Conservation (phyloP, 1,139 yeast species). For the Hyphopichia wangnamkhiaoensis region DNA sequence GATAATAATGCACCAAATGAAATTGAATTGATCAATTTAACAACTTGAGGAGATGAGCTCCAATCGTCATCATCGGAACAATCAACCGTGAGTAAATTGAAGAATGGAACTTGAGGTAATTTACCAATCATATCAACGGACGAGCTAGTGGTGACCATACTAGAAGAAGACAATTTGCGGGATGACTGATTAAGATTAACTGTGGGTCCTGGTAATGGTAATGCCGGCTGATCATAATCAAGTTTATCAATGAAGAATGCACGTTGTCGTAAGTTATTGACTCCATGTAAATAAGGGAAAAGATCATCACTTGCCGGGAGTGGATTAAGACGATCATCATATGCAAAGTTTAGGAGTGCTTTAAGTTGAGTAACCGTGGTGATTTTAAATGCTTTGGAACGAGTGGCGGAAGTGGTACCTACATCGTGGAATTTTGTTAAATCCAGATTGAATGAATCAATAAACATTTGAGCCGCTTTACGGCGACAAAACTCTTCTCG, state of each 20-base stretch:
- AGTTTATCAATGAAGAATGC: slow-evolving; percentile 21
- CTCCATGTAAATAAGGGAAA: slow-evolving; percentile 43
- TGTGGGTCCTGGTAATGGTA: neutral
- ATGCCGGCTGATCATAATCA: slow-evolving; percentile 7
- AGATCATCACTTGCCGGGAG: slow-evolving; percentile 17
- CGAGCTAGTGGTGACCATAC: neutral
- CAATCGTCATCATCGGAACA: slow-evolving; percentile 2
- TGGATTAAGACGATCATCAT: slow-evolving; percentile 19
- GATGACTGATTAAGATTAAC: too few species aligned
- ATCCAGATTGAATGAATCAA: neutral
- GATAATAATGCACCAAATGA: slow-evolving; percentile 21
- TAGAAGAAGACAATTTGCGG: too few species aligned
- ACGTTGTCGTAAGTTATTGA: slow-evolving; percentile 28
- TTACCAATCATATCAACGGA: neutral
- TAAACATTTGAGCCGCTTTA: neutral
- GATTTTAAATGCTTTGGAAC: slow-evolving; percentile 12
- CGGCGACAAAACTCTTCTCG: too few species aligned
- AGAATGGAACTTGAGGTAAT: slow-evolving; percentile 5
- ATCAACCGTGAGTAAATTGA: slow-evolving; percentile 5
- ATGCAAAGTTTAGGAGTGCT: slow-evolving; percentile 28
- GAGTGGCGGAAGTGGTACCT: neutral
- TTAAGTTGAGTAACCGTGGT: slow-evolving; percentile 15
- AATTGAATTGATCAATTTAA: slow-evolving; percentile 23
- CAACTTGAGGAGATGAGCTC: slow-evolving; percentile 7
- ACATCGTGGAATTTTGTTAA: neutral